Evolutionary conservation across 805 yeast species (phyloP), one percentile per base, ranked within the genome.

Genomic region (Yamadazyma paraphyllophila): DNA sequence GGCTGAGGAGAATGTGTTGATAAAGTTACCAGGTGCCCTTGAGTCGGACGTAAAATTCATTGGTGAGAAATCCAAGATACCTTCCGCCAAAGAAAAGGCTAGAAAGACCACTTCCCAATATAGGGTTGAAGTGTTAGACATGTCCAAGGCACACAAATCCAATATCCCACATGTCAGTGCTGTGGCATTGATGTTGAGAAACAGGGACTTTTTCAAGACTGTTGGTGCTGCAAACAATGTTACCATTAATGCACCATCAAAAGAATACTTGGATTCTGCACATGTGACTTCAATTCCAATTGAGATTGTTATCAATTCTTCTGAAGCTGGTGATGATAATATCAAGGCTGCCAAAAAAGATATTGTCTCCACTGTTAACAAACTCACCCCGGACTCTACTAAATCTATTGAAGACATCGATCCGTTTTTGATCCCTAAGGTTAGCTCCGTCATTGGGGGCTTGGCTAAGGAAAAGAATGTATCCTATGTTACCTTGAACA

Each of bases 91-190:
- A 50, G 72, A 71, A 25, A 69, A 66, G 48, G 88, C 92, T 12
- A 78, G 82, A 62, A 61, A 73, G 40, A 71, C 80, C 35, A 78
- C 94, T 29, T 71, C 81, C 39, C 74, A 78, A 45, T 81, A 75
- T 60, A 70, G 75, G 46, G 79, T 83, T 34, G 89, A 83, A 52
- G 67, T 81, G 30, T 74, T 94, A 59, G 96, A 90, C 57, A 83
- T 94, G 63, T 82, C 95, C 9, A 84, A 80, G 65, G 96, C 98
- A 26, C 97, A 94, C 63, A 87, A 89, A 58, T 88, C 86, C 52
- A 80, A 88, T 59, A 60, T 79, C 43, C 62, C 70, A 13, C 98
- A 94, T 58, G 97, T 96, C 8, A 79, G 80, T 50, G 77, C 82
- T 34, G 73, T 94, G 46, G 84, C 89, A 36, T 74, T 84, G 10